A percentile compares a stretch with the other conserved stretches of the same genome.
Evolutionary conservation across 768 basidiomycete species (phyloP).

Genomic region (Saitozyma sp.): DNA sequence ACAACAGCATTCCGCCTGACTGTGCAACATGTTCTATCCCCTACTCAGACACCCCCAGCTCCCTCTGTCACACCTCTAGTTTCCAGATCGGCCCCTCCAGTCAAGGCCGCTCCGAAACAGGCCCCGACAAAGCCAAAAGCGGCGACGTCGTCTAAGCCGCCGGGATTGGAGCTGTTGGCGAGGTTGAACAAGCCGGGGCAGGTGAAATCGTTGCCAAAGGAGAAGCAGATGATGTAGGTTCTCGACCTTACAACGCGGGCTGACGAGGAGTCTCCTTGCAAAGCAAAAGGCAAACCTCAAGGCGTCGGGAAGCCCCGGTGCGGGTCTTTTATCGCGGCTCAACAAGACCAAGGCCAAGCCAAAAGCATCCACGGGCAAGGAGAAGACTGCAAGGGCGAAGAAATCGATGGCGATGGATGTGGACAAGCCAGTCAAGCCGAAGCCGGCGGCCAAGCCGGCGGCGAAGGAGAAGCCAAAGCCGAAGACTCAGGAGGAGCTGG

Average conservation of each 20-base stretch:
- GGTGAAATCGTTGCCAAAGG: constrained; percentile 2
- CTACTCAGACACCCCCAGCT: constrained; percentile 25
- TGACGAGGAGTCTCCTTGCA: constrained; percentile 22
- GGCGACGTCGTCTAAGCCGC: constrained; percentile 16
- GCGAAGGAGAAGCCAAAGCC: constrained; percentile 19
- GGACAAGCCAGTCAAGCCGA: constrained; percentile 18
- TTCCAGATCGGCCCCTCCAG: constrained; percentile 8
- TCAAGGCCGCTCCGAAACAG: constrained; percentile 5
- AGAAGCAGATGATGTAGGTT: constrained; percentile 29
- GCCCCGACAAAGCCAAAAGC: constrained; percentile 6
- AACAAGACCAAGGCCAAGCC: constrained; percentile 16
- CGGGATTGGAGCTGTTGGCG: constrained; percentile 32
- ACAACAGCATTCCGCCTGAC: constrained; percentile 24
- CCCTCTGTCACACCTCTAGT: constrained; percentile 9
- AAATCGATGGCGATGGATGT: constrained; percentile 34
- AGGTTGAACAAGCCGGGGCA: constrained; percentile 27
- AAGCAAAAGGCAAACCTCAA: constrained; percentile 40
- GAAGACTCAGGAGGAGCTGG: constrained; percentile 43
- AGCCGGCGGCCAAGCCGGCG: constrained; percentile 9
- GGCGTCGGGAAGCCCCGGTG: constrained; percentile 14
- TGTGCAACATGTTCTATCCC: constrained; percentile 35
- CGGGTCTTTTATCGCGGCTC: constrained; percentile 29
- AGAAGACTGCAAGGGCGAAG: constrained; percentile 38
- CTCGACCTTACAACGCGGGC: background rate
- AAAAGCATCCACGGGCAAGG: constrained; percentile 5